Percentiles rank a stretch among this genome's conserved stretches.
phyloP scores from a whole-genome alignment of 345 rosid genomes.

The Corchorus capsularis region DNA sequence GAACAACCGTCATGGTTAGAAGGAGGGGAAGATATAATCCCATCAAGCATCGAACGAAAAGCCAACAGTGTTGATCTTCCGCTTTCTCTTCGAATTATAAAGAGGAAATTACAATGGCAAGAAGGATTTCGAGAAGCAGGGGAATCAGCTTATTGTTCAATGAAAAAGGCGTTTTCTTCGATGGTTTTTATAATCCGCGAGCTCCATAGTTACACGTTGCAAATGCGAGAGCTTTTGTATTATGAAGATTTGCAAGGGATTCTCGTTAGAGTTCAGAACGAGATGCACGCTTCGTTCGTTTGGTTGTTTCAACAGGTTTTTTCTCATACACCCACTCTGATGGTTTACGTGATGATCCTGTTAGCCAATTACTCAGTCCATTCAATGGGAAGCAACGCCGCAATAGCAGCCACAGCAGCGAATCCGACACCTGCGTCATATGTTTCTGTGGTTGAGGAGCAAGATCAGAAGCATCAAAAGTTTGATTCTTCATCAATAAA shows the following conservation, averaged over 20 bases:
- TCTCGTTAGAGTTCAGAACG: conserved; percentile 65
- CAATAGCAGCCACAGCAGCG: conserved; percentile 44
- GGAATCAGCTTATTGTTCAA: conserved; percentile 64
- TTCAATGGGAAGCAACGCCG: conserved; percentile 59
- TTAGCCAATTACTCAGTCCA: conserved; percentile 83
- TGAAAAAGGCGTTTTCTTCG: conserved; percentile 86
- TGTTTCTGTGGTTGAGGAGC: conserved; percentile 26
- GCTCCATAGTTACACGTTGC: conserved; percentile 70
- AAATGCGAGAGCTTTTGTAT: conserved; percentile 67
- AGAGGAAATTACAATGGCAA: conserved; percentile 75
- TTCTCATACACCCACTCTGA: conserved; percentile 87
- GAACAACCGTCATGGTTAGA: conserved; percentile 26
- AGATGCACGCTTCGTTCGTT: conserved; percentile 85
- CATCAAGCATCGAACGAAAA: conserved; percentile 70
- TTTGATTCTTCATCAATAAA: conserved; percentile 54
- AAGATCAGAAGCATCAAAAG: conserved; percentile 32
- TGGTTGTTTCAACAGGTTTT: conserved; percentile 95
- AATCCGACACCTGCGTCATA: conserved; percentile 33
- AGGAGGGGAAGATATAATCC: conserved; percentile 32
- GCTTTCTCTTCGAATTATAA: conserved; percentile 71
- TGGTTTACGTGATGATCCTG: conserved; percentile 90
- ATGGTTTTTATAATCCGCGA: conserved; percentile 94
- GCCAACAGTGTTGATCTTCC: conserved; percentile 87
- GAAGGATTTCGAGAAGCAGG: conserved; percentile 64
- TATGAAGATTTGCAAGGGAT: conserved; percentile 76